phyloP scores from a whole-genome alignment of 305 asterid genomes.

The Fraxinus nigra region DNA sequence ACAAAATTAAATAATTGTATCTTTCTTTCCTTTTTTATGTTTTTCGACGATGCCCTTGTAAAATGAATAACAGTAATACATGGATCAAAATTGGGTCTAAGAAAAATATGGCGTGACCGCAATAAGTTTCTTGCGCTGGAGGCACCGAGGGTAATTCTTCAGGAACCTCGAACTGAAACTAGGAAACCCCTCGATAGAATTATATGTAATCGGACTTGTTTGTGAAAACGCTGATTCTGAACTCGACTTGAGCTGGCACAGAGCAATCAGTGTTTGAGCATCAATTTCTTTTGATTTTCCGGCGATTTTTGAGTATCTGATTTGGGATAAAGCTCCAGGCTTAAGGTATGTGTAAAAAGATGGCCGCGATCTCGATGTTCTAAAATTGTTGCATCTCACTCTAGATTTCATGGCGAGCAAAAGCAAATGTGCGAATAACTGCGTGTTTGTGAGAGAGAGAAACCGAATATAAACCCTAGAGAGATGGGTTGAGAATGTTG shows the following conservation, averaged over 20 bases:
- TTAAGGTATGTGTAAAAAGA: constrained; percentile 51
- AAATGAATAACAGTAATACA: neutral
- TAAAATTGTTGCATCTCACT: constrained; percentile 12
- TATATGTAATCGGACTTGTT: constrained; percentile 21
- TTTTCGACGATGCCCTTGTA: constrained; percentile 19
- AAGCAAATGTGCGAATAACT: neutral
- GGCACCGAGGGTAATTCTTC: constrained; percentile 45
- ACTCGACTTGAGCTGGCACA: constrained; percentile 34
- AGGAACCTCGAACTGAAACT: constrained; percentile 44
- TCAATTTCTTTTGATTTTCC: constrained; percentile 53
- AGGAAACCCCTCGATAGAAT: constrained; percentile 48
- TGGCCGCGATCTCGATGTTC: constrained; percentile 23
- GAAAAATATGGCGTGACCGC: constrained; percentile 56
- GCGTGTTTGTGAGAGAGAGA: neutral
- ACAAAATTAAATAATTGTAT: constrained; percentile 6
- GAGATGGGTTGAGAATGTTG: neutral
- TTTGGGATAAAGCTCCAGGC: constrained; percentile 76
- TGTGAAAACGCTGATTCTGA: constrained; percentile 29
- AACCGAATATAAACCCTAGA: constrained; percentile 28
- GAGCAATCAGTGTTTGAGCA: constrained; percentile 36
- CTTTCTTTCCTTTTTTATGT: neutral
- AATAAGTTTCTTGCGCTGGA: constrained; percentile 53
- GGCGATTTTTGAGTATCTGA: constrained; percentile 59
- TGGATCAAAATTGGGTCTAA: constrained; percentile 28
- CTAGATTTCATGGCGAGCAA: constrained; percentile 46